phyloP scores from a whole-genome alignment of 192 early-diverging fungal genomes.

The Linnemannia hyalina region DNA sequence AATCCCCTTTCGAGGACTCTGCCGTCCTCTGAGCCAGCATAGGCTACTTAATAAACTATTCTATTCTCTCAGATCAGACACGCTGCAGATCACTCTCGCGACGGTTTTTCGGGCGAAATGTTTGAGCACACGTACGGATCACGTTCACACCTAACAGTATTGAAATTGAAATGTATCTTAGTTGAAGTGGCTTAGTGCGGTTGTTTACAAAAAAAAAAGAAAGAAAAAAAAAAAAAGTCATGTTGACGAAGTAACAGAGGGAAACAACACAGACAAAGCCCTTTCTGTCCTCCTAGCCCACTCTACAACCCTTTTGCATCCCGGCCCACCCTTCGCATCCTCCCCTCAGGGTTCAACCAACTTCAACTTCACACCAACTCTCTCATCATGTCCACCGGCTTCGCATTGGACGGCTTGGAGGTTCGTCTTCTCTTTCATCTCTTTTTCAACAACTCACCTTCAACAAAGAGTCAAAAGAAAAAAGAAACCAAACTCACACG shows the following conservation, averaged over 20 bases:
- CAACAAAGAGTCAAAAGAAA: background rate
- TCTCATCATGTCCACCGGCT: conserved; percentile 46
- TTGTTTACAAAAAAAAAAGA: conserved; percentile 12
- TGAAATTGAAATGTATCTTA: too few species aligned
- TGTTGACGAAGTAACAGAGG: background rate
- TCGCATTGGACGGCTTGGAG: conserved; percentile 53
- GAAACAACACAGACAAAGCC: conserved; percentile 4
- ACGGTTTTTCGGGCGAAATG: background rate
- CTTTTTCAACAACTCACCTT: background rate
- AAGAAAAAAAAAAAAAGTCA: conserved; percentile 15
- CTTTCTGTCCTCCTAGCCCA: conserved; percentile 4
- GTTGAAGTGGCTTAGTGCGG: background rate
- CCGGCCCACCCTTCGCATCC: conserved; percentile 4
- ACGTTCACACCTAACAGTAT: background rate
- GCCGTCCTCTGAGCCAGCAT: conserved; percentile 13
- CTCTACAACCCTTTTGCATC: conserved; percentile 3
- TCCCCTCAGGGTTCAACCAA: background rate
- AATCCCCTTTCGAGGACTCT: conserved; percentile 43
- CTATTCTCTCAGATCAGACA: background rate
- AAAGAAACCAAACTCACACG: background rate
- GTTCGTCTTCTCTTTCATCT: conserved; percentile 16
- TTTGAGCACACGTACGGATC: background rate
- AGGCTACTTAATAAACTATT: background rate
- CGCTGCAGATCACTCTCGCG: background rate
- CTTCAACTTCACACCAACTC: conserved; percentile 12